phyloP scores from a whole-genome alignment of 1,139 yeast genomes.

The Komagataea norvegica region DNA sequence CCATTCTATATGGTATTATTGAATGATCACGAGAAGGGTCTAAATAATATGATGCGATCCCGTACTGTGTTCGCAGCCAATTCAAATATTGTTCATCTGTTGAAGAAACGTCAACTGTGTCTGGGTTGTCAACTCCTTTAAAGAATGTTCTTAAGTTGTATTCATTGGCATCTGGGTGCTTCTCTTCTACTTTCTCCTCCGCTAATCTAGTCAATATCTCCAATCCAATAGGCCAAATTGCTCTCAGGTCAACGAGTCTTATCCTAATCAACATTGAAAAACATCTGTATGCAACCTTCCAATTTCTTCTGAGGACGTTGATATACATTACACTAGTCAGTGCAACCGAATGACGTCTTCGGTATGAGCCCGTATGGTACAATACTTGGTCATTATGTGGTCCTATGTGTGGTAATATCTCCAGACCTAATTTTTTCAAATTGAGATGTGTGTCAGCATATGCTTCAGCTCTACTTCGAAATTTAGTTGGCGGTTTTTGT shows the following conservation, averaged over 20 bases:
- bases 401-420: slow-evolving; percentile 28
- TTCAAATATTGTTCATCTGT: slow-evolving; percentile 23
- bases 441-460: slow-evolving; percentile 19
- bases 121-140: neutral
- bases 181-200: slow-evolving; percentile 12
- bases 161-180: slow-evolving; percentile 11
- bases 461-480: neutral
- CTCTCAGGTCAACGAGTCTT: slow-evolving; percentile 45
- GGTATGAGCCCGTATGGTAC: slow-evolving; percentile 16
- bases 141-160: slow-evolving; percentile 12
- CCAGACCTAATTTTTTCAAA: slow-evolving; percentile 24
- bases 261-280: slow-evolving; percentile 45
- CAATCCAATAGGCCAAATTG: slow-evolving; percentile 58
- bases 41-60: neutral
- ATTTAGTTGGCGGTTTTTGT: neutral
- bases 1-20: slow-evolving; percentile 12
- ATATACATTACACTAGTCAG: slow-evolving; percentile 24
- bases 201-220: slow-evolving; percentile 32
- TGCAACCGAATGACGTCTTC: slow-evolving; percentile 19
- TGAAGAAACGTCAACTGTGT: neutral
- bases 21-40: neutral
- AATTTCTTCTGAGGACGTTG: slow-evolving; percentile 42
- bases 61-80: slow-evolving; percentile 19
- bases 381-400: slow-evolving; percentile 10
- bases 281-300: slow-evolving; percentile 51